phyloP scores from a whole-genome alignment of 805 yeast species.

The Myxozyma monticola region DNA sequence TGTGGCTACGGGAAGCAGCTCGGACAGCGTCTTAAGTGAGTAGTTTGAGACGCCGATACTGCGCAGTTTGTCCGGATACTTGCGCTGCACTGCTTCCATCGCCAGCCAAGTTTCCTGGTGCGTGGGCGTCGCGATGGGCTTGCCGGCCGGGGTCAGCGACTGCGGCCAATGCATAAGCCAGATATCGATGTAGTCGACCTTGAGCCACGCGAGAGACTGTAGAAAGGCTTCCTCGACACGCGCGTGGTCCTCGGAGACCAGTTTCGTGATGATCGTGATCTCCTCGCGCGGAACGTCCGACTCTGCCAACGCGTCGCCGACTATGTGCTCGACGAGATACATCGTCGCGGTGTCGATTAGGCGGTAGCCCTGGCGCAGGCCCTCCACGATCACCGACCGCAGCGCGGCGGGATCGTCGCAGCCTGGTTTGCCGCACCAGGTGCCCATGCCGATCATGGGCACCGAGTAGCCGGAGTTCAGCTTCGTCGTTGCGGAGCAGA shows the following conservation, averaged over 20 bases:
- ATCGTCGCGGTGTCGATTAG: constrained; percentile 73
- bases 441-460: constrained; percentile 72
- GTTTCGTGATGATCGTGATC: constrained; percentile 46
- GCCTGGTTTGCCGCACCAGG: constrained; percentile 60
- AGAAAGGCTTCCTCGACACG: constrained; percentile 56
- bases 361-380: constrained; percentile 65
- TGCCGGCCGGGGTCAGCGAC: constrained; percentile 40
- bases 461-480: constrained; percentile 59
- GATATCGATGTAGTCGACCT: constrained; percentile 73
- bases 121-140: constrained; percentile 51
- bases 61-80: constrained; percentile 53
- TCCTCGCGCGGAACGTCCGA: constrained; percentile 53
- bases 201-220: constrained; percentile 59
- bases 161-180: constrained; percentile 84
- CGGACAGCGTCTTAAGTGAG: constrained; percentile 61
- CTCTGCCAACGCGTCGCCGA: constrained; percentile 47
- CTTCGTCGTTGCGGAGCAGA: not conserved
- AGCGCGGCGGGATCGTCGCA: constrained; percentile 51
- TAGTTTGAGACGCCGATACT: constrained; percentile 79
- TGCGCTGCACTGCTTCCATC: constrained; percentile 56
- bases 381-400: constrained; percentile 38
- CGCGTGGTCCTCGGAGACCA: constrained; percentile 39
- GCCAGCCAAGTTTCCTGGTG: constrained; percentile 69
- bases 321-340: constrained; percentile 65
- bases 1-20: constrained; percentile 51